Percentiles rank a stretch among this genome's conserved stretches.
Conservation (phyloP, 202 grass and related monocot genomes). For the Eragrostis tef region DNA sequence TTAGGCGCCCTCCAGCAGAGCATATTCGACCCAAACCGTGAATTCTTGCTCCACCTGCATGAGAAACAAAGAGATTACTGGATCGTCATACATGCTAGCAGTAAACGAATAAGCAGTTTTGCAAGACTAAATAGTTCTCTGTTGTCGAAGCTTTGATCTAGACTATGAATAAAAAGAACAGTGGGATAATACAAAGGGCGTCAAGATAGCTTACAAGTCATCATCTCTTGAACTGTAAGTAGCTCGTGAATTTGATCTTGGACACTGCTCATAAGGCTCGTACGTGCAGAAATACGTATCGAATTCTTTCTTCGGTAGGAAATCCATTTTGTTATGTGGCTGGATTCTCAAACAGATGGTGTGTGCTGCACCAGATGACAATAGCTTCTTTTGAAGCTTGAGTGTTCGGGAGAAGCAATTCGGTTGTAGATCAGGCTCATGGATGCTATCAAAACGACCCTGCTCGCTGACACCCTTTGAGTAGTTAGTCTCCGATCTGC, state of each 20-base stretch:
- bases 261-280: conserved; percentile 77
- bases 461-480: conserved; percentile 68
- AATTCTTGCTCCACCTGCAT: conserved; percentile 66
- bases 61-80: conserved; percentile 40
- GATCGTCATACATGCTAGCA: background rate
- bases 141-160: conserved; percentile 14
- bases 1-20: conserved; percentile 86
- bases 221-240: conserved; percentile 95
- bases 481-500: conserved; percentile 60
- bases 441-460: conserved; percentile 56
- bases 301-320: conserved; percentile 82
- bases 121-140: conserved; percentile 1
- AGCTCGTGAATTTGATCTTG: conserved; percentile 76
- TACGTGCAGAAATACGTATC: conserved; percentile 86
- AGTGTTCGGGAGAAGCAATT: conserved; percentile 86
- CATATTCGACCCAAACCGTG: conserved; percentile 63
- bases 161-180: conserved; percentile 12
- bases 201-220: conserved; percentile 69
- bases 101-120: background rate
- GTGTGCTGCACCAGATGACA: conserved; percentile 66
- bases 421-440: conserved; percentile 75
- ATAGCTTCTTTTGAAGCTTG: conserved; percentile 78
- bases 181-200: conserved; percentile 24
- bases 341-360: conserved; percentile 79
- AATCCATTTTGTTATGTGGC: conserved; percentile 77